Evolutionary conservation across 768 basidiomycete genomes (phyloP), one percentile per base, ranked within the genome.

Genomic region (Leccinum subtestaceum): DNA sequence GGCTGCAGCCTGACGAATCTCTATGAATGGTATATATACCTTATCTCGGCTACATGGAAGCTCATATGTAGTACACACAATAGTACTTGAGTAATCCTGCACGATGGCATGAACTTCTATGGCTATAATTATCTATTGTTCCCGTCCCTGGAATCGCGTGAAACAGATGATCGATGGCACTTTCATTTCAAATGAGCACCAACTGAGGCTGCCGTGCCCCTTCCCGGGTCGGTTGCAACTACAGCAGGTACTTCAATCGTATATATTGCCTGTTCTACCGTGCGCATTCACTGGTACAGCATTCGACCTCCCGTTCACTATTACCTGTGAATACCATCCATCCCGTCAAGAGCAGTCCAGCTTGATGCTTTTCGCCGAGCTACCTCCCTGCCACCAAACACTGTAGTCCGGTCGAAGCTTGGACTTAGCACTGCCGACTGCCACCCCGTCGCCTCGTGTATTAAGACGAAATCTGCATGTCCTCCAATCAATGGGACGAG

Each of bases 401-500:
- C 58, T 53, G 63, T 65, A 13, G 64, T 71, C 27, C 63, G 55
- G 55, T 63, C 61, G 38, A 71, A 71, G 48, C 67, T 64, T 51
- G 85, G 84, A 63, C 78, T 76, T 36, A 85, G 76, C 19, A 81
- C 79, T 10, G 77, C 80, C 57, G 77, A 74, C 61, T 78, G 80
- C 53, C 83, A 66, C 23, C 73, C 68, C 32, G 67, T 64, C 55
- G 77, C 76, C 40, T 77, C 80, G 63, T 84, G 84, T 55, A 87
- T 72, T 55, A 87, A 72, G 27, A 87, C 80, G 53, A 87, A 84
- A 70, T 87, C 81, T 9, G 85, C 83, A 21, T 70, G 73, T 63
- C 79, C 78, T 21, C 78, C 80, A 46, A 68, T 43, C 45, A 58
- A 60, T n/a, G 79, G 75, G 46, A 73, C 65, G 4, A 85, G 73